Evolutionary conservation across 768 basidiomycete genomes (phyloP), one percentile per base, ranked within the genome.

Genomic region (Mycena pura): DNA sequence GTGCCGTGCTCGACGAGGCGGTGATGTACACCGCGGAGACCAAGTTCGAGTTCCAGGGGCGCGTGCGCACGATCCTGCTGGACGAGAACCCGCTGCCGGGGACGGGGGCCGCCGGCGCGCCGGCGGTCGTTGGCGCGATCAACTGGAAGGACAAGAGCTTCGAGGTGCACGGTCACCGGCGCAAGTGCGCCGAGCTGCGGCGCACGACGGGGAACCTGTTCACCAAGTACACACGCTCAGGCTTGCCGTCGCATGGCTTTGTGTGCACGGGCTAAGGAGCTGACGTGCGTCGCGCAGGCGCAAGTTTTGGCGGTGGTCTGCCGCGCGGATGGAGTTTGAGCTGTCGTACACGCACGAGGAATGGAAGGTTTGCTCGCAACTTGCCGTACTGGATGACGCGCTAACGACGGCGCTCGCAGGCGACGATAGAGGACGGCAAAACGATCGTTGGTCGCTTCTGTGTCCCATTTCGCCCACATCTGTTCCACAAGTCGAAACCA

Each of bases 131-230:
- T 6, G 84, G 80, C 3, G 75, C 73, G 24, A 83, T 85, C 25
- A 74, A 82, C 61, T 85, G 84, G 84, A 74, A 73, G 55, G 81
- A 83, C 39, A 80, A 79, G 69, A 69, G 69, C 10, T 75, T 85
- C 38, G 82, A 84, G 67, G 71, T 84, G 11, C 61, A 72, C 32
- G 82, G 82, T 0, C 71, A 76, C n/a, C 74, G 72, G 56, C 77
- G 75, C 53, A 68, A 71, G 32, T 52, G 82, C 29, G 62, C 70
- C 6, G 82, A 83, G 29, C 59, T 84, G 19, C 73, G 78, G 62
- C 66, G 75, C n/a, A 80, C 72, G 27, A 71, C 72, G 28, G 74
- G 75, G 9, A 63, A 73, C 9, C 73, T 82, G 44, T 72, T 77
- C 52, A 74, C 72, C 41, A 66, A 62, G 60, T 58, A 47, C 32